Conservation (phyloP, 805 yeast genomes). For the Lipomyces mesembrius region DNA sequence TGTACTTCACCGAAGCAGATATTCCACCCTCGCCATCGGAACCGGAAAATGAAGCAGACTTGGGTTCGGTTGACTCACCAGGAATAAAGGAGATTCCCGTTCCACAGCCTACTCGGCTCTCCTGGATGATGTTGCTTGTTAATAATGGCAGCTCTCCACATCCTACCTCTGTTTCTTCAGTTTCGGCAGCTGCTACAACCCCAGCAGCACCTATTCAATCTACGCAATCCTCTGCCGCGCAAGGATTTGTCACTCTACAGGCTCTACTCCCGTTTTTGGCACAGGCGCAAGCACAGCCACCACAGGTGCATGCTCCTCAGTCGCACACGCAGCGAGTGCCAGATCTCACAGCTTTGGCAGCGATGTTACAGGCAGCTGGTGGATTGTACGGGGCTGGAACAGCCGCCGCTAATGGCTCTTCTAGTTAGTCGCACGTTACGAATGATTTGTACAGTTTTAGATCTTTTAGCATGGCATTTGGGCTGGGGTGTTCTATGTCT, state of each 20-base stretch:
- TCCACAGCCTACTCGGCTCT: slow-evolving; percentile 15
- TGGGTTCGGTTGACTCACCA: slow-evolving; percentile 4
- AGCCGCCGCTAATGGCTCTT: not conserved
- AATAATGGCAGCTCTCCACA: not conserved
- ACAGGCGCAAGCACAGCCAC: slow-evolving; percentile 6
- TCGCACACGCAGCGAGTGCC: slow-evolving; percentile 4
- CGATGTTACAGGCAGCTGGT: slow-evolving; percentile 27
- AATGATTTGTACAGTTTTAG: not conserved
- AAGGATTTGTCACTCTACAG: slow-evolving; percentile 20
- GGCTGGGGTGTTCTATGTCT: not conserved
- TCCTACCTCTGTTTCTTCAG: not conserved
- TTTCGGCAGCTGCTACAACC: not conserved
- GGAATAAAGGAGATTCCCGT: slow-evolving; percentile 20
- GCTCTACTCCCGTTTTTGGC: slow-evolving; percentile 19
- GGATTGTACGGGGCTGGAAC: slow-evolving; percentile 1
- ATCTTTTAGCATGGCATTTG: not conserved
- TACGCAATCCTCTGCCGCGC: not conserved
- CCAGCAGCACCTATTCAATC: slow-evolving; percentile 2
- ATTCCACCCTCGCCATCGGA: slow-evolving; percentile 41
- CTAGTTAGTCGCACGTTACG: not conserved
- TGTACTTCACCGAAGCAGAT: slow-evolving; percentile 32
- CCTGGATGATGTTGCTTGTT: slow-evolving; percentile 17
- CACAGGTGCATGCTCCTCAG: slow-evolving; percentile 1
- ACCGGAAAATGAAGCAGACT: slow-evolving; percentile 36
- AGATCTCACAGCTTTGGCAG: slow-evolving; percentile 25